Base-by-base conservation (phyloP, 2,329 filamentous ascomycete genomes). In the Xylaria arbuscula region DNA sequence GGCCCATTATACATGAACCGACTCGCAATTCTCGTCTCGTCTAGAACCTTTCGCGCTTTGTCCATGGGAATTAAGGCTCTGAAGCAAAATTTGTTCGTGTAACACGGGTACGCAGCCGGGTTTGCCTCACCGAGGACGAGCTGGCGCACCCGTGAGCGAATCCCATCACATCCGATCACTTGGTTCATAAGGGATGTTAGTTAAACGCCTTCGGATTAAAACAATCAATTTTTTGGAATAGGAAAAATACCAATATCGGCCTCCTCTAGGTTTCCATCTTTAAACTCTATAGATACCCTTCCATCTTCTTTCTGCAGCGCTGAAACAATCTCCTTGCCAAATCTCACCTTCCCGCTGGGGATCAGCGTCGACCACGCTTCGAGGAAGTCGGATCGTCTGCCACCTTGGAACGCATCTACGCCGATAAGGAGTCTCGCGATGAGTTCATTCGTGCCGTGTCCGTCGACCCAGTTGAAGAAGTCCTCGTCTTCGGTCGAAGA, bases 101-200 rank as follows among this genome's bases (percentile, higher is more conserved):
- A 91, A 1, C 80, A 76, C 0, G 88, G 81, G 32, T 82, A 75
- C 0, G 83, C 78, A 2, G 82, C 80, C 0, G 84, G 82, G 66
- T 83, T 77, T 24, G 80, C 77, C 2, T 81, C 75, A 0, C 85
- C 86, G 2, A 90, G 79, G 5, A 91, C 76, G 15, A 87, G 75
- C 36, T 84, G 75, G 8, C 89, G 81, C 2, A 86, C 81, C 3
- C 81, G 80, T 0, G 86, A 88, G 74, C 88, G 88, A 73, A 92
- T 89, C 0, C 89, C 89, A 76, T 92, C 89, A 74, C 87, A 89
- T 5, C 87, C 89, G 64, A 91, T 81, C 0, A 89, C 85, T 77
- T 70, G 2, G 2, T 19, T 54, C n/a, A 42, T 3, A 32, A 9
- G 42, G 13, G 53, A 65, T 59, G 58, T 68, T 15, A 68, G 64